phyloP scores from a whole-genome alignment of 208 protist species.

The Trypanosoma avium region DNA sequence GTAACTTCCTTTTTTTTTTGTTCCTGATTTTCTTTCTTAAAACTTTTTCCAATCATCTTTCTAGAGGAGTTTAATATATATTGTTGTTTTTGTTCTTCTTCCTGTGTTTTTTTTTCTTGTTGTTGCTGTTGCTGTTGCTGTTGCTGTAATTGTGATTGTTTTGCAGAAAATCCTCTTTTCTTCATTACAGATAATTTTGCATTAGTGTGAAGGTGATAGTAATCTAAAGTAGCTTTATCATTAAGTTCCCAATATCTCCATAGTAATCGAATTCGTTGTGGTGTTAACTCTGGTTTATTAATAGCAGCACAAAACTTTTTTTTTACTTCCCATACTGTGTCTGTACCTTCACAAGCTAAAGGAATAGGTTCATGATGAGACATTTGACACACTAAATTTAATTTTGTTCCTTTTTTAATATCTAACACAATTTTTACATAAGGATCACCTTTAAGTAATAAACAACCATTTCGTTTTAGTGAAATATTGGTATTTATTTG shows the following conservation, averaged over 20 bases:
- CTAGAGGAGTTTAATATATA: no score
- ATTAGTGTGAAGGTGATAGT: conserved; percentile 84
- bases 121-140: conserved; percentile 3
- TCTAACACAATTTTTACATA: conserved; percentile 70
- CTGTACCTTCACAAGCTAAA: conserved; percentile 48
- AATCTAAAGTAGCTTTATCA: conserved; percentile 76
- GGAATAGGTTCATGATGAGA: conserved; percentile 39
- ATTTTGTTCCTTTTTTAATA: conserved; percentile 62
- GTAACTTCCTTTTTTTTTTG: background rate
- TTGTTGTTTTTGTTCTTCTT: no score
- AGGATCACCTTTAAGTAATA: conserved; percentile 86
- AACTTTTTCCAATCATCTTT: no score
- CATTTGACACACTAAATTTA: conserved; percentile 66
- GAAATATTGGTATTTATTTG: conserved; percentile 55
- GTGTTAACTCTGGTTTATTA: conserved; percentile 27
- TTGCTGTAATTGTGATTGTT: conserved; percentile 7
- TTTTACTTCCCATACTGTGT: conserved; percentile 80
- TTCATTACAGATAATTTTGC: conserved; percentile 49
- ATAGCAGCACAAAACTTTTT: conserved; percentile 57
- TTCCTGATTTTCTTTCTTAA: background rate
- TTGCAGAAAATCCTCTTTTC: conserved; percentile 18
- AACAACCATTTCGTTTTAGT: conserved; percentile 72
- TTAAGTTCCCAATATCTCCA: conserved; percentile 89
- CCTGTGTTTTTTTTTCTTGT: background rate
- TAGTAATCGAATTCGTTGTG: conserved; percentile 67